Conservation (phyloP, 2,329 filamentous ascomycete species). For the Botrytis elliptica region DNA sequence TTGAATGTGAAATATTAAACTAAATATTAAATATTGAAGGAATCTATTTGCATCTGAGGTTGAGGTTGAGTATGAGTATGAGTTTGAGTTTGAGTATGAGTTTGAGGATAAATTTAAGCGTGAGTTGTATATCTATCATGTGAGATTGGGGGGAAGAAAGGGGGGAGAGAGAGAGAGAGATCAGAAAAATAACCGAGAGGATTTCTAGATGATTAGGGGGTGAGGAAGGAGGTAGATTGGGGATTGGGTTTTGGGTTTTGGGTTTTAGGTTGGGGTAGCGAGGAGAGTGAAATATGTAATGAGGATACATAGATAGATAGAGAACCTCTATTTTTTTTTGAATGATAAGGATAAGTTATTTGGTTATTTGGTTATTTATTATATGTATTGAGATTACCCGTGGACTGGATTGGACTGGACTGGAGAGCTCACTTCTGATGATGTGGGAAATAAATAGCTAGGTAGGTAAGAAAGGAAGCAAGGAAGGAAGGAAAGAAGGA, state of each 20-base stretch:
- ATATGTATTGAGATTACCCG: too few relatives aligned
- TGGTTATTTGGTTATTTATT: accelerated
- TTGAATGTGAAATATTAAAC: too few relatives aligned
- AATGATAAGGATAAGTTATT: too few relatives aligned
- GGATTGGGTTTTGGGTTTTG: too few relatives aligned
- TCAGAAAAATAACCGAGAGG: neutral
- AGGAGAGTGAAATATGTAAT: neutral
- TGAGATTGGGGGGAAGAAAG: neutral
- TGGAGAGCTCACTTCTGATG: neutral
- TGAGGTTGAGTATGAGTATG: too few relatives aligned
- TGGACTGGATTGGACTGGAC: too few relatives aligned
- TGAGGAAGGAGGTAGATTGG: neutral
- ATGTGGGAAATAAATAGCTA: neutral
- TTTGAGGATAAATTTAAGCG: neutral
- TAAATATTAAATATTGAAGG: neutral
- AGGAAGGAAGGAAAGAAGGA: too few relatives aligned
- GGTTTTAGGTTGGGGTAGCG: neutral
- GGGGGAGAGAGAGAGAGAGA: neutral
- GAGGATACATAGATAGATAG: too few relatives aligned
- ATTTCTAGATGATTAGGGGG: neutral
- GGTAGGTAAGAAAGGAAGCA: too few relatives aligned
- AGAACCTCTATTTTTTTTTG: too few relatives aligned
- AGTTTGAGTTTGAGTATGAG: too few relatives aligned
- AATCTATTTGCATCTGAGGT: neutral
- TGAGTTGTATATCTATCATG: neutral